Percentiles rank a stretch among this genome's conserved stretches.
Conservation (phyloP, 768 basidiomycete genomes). For the Cystoderma amianthinum region DNA sequence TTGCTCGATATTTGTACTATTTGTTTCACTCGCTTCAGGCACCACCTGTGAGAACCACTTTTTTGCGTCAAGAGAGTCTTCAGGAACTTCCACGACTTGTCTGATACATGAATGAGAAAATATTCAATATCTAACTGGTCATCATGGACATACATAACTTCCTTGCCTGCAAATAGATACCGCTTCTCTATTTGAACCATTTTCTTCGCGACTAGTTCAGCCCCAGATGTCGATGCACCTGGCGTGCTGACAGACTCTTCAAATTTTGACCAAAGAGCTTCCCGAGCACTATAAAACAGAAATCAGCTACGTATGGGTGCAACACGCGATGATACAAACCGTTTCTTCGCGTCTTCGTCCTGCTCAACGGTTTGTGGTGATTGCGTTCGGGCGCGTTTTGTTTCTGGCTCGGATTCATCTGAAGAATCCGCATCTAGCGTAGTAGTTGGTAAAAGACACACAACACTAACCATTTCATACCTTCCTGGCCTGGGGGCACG, state of each 20-base stretch:
- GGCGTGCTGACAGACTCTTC: constrained; percentile 48
- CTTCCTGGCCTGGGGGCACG: constrained; percentile 42
- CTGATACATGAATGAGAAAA: no score
- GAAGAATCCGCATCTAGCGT: constrained; percentile 28
- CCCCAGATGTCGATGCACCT: constrained; percentile 7
- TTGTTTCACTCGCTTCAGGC: neutral
- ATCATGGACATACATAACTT: constrained; percentile 48
- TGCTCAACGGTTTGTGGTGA: constrained; percentile 17
- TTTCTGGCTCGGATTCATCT: constrained; percentile 24
- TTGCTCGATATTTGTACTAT: neutral
- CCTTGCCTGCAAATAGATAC: constrained; percentile 73
- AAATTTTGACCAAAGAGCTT: constrained; percentile 63
- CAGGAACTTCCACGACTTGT: constrained; percentile 67
- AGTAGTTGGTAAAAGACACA: neutral
- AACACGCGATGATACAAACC: constrained; percentile 18
- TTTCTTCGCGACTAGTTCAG: constrained; percentile 17
- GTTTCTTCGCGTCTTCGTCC: constrained; percentile 36
- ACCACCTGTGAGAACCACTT: constrained; percentile 47
- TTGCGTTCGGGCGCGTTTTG: constrained; percentile 24
- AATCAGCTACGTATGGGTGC: constrained; percentile 1
- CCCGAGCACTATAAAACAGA: constrained; percentile 39
- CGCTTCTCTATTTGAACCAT: constrained; percentile 64
- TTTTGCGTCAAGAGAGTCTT: constrained; percentile 67
- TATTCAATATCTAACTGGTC: no score
- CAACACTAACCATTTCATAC: constrained; percentile 11